Conservation (phyloP, 2,329 filamentous ascomycete genomes). For the Moelleriella libera region DNA sequence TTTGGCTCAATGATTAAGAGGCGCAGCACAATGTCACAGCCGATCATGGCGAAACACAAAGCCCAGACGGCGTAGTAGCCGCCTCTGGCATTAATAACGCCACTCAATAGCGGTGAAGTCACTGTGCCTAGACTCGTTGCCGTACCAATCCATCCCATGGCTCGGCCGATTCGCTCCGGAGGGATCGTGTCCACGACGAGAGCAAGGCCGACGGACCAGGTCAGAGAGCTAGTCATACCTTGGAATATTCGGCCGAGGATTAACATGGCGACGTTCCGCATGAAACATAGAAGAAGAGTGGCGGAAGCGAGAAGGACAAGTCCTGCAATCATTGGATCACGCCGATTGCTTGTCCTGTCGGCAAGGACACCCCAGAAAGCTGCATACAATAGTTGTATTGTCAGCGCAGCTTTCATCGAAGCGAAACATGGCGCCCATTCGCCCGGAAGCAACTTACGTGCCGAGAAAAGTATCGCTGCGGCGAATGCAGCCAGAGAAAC, state of each 20-base stretch:
- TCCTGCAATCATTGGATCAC: conserved; percentile 18
- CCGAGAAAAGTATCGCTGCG: conserved; percentile 14
- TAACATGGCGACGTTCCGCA: conserved; percentile 15
- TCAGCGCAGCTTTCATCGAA: not conserved
- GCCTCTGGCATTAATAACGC: conserved; percentile 16
- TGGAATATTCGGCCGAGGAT: conserved; percentile 18
- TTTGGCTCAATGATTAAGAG: conserved; percentile 18
- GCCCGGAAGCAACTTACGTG: conserved; percentile 11
- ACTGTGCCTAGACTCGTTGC: conserved; percentile 18
- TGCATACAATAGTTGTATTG: conserved; percentile 1
- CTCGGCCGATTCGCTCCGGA: conserved; percentile 14
- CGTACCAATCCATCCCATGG: conserved; percentile 19
- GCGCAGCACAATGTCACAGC: conserved; percentile 17
- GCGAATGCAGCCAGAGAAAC: conserved; percentile 19
- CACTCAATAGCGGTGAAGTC: conserved; percentile 17
- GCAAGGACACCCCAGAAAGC: conserved; percentile 21
- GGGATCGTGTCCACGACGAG: conserved; percentile 20
- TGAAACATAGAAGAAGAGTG: conserved; percentile 17
- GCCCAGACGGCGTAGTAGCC: conserved; percentile 20
- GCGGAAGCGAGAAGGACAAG: conserved; percentile 14
- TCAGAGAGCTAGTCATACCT: conserved; percentile 17
- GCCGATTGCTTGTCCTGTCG: conserved; percentile 17
- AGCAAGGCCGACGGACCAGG: conserved; percentile 21
- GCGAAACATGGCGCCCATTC: not conserved
- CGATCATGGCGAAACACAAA: conserved; percentile 20